phyloP scores from a whole-genome alignment of 1,284 basidiomycete species.

The Pisolithus thermaeus region DNA sequence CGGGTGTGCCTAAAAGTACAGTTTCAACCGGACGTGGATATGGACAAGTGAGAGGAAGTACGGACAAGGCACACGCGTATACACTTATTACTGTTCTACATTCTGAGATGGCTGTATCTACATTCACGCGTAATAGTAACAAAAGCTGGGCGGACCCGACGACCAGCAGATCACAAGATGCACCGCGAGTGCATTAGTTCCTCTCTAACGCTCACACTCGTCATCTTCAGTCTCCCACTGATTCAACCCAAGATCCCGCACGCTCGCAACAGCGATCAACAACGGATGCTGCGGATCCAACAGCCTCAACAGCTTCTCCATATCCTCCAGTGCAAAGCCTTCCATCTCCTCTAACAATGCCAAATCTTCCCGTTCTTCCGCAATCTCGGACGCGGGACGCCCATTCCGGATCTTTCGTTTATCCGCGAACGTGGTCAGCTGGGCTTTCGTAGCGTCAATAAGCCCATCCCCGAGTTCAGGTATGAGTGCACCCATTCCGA shows the following conservation, averaged over 20 bases:
- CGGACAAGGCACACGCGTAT: too few species aligned
- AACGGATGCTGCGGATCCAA: slow-evolving; percentile 57
- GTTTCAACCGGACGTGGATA: too few species aligned
- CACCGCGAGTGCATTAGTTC: too few species aligned
- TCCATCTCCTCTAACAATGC: slow-evolving; percentile 52
- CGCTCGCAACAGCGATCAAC: slow-evolving; percentile 62
- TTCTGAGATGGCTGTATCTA: too few species aligned
- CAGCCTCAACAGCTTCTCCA: slow-evolving; percentile 51
- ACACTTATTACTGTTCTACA: too few species aligned
- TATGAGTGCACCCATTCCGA: slow-evolving; percentile 48
- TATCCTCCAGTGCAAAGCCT: slow-evolving; percentile 69
- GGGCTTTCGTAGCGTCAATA: slow-evolving; percentile 62
- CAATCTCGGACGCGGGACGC: slow-evolving; percentile 32
- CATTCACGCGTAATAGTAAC: too few species aligned
- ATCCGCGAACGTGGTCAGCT: slow-evolving; percentile 62
- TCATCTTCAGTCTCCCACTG: slow-evolving; percentile 45
- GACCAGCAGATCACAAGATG: too few species aligned
- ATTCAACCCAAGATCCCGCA: slow-evolving; percentile 59
- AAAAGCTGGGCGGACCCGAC: too few species aligned
- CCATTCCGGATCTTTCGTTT: slow-evolving; percentile 50
- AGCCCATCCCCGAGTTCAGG: slow-evolving; percentile 48
- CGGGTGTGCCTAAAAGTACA: too few species aligned
- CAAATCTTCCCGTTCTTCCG: slow-evolving; percentile 36
- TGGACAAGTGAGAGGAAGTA: too few species aligned
- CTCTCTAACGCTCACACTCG: background rate